Percentiles rank a stretch among this genome's conserved stretches.
phyloP scores from a whole-genome alignment of 2,329 filamentous ascomycete genomes.

The Arthrobotrys iridis region DNA sequence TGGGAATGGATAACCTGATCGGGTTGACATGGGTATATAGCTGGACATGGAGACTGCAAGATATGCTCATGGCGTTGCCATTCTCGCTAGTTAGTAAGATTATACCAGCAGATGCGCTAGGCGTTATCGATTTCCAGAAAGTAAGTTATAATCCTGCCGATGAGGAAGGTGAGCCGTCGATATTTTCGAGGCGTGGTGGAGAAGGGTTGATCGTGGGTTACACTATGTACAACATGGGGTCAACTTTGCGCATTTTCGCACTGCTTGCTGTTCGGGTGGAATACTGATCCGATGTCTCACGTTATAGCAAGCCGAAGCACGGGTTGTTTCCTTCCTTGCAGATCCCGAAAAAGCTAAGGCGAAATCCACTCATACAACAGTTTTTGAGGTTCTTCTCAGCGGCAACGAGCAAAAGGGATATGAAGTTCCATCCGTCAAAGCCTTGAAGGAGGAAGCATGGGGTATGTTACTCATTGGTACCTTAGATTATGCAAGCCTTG shows the following conservation, averaged over 20 bases:
- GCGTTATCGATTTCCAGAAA: slow-evolving; percentile 51
- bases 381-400: slow-evolving; percentile 61
- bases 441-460: slow-evolving; percentile 56
- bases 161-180: too few relatives aligned
- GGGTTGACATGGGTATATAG: slow-evolving; percentile 62
- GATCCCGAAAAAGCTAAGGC: slow-evolving; percentile 56
- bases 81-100: slow-evolving; percentile 55
- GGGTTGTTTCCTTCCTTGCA: slow-evolving; percentile 31
- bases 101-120: slow-evolving; percentile 56
- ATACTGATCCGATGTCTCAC: not conserved
- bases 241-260: not conserved
- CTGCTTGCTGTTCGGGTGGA: not conserved
- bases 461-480: slow-evolving; percentile 59
- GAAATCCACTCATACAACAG: slow-evolving; percentile 60
- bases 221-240: not conserved
- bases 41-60: slow-evolving; percentile 59
- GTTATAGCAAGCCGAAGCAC: slow-evolving; percentile 41
- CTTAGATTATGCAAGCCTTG: not conserved
- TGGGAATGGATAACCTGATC: slow-evolving; percentile 62
- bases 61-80: slow-evolving; percentile 57
- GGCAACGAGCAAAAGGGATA: slow-evolving; percentile 55
- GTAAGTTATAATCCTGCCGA: slow-evolving; percentile 27
- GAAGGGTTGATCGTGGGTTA: too few relatives aligned
- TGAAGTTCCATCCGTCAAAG: slow-evolving; percentile 45
- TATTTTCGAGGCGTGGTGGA: too few relatives aligned